Evolutionary conservation across 352 stramenopile genomes (phyloP).

Genomic region (Paralagenidium karlingii): DNA sequence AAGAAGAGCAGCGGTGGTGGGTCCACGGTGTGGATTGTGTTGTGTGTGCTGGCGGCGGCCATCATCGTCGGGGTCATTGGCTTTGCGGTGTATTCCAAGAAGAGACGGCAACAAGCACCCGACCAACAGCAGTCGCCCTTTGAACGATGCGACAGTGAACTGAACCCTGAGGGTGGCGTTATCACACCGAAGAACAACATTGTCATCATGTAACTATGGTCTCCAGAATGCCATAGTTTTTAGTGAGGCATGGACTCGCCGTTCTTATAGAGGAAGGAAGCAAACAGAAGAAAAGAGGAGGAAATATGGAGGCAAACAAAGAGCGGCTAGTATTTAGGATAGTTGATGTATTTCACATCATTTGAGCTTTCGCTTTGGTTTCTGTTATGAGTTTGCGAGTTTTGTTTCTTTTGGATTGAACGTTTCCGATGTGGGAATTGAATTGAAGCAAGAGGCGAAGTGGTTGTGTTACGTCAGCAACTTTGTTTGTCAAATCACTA

Average conservation of each 20-base stretch:
- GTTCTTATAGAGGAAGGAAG: too few relatives aligned
- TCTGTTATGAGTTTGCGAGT: too few relatives aligned
- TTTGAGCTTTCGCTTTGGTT: too few relatives aligned
- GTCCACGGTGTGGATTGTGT: constrained; percentile 53
- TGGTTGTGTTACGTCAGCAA: too few relatives aligned
- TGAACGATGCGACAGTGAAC: constrained; percentile 16
- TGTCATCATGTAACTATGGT: constrained; percentile 78
- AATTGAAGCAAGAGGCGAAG: too few relatives aligned
- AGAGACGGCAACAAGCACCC: constrained; percentile 42
- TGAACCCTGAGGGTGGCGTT: constrained; percentile 15
- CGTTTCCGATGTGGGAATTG: too few relatives aligned
- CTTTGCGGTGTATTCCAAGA: constrained; percentile 70
- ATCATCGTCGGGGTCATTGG: constrained; percentile 34
- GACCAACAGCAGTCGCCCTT: constrained; percentile 25
- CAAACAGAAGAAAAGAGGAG: too few relatives aligned
- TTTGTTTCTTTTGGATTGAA: too few relatives aligned
- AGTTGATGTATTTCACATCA: not conserved
- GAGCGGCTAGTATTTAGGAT: constrained; percentile 1
- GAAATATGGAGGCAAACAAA: too few relatives aligned
- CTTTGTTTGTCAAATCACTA: too few relatives aligned
- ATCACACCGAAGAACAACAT: constrained; percentile 67
- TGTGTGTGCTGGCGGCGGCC: constrained; percentile 40
- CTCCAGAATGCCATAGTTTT: too few relatives aligned
- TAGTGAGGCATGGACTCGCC: too few relatives aligned
- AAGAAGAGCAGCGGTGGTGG: constrained; percentile 18